Evolutionary conservation across 2,329 filamentous ascomycete species (phyloP).

Genomic region (Furcasterigmium furcatum): DNA sequence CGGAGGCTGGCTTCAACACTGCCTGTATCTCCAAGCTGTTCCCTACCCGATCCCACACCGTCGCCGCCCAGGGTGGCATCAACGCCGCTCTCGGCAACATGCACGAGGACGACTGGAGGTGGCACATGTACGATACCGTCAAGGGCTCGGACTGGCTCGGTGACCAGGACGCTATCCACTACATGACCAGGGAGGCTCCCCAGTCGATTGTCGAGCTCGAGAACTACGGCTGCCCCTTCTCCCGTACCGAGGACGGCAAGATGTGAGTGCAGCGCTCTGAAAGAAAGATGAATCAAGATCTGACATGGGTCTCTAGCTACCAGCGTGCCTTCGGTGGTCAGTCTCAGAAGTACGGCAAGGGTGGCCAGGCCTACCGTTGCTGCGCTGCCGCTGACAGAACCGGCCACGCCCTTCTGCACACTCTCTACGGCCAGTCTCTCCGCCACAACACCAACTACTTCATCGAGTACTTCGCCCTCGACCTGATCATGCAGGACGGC

Average conservation of each 20-base stretch:
- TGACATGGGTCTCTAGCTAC: slow-evolving; percentile 56
- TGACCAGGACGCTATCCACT: slow-evolving; percentile 96
- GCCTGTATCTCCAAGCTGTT: slow-evolving; percentile 86
- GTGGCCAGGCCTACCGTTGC: slow-evolving; percentile 96
- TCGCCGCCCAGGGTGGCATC: slow-evolving; percentile 80
- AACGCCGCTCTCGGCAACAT: slow-evolving; percentile 91
- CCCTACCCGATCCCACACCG: slow-evolving; percentile 81
- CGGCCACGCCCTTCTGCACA: slow-evolving; percentile 95
- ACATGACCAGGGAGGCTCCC: slow-evolving; percentile 95
- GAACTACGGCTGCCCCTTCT: slow-evolving; percentile 97
- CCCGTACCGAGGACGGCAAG: slow-evolving; percentile 90
- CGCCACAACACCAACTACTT: slow-evolving; percentile 99
- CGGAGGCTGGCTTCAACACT: slow-evolving; percentile 86
- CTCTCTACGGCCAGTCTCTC: slow-evolving; percentile 94
- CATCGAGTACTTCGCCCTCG: slow-evolving; percentile 97
- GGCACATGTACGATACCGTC: slow-evolving; percentile 99
- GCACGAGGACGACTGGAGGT: slow-evolving; percentile 98
- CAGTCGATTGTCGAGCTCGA: slow-evolving; percentile 91
- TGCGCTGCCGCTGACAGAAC: slow-evolving; percentile 95
- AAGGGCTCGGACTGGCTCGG: slow-evolving; percentile 98
- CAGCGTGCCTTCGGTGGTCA: slow-evolving; percentile 98
- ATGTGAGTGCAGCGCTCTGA: slow-evolving; percentile 56
- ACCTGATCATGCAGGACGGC: slow-evolving; percentile 96
- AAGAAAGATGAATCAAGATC: slow-evolving; percentile 1
- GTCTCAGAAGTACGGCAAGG: slow-evolving; percentile 91